Evolutionary conservation across 352 stramenopile genomes (phyloP).

Genomic region (Globisporangium barbulae): DNA sequence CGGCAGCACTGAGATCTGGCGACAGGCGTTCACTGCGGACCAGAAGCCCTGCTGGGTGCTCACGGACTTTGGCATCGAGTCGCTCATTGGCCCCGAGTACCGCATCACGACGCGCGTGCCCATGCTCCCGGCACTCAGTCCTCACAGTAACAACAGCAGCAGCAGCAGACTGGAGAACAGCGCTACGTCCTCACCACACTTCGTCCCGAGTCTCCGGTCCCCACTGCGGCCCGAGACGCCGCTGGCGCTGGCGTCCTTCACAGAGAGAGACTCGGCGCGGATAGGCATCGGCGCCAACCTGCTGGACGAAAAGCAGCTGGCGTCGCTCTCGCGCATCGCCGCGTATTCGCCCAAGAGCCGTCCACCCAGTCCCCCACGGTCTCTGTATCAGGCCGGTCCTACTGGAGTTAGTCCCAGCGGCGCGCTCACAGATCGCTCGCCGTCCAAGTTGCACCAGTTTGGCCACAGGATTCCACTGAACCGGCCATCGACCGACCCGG

Average conservation of each 20-base stretch:
- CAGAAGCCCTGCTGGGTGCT: slow-evolving; percentile 71
- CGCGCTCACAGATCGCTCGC: slow-evolving; percentile 11
- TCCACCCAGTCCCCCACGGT: slow-evolving; percentile 25
- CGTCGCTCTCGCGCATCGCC: slow-evolving; percentile 36
- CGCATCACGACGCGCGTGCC: slow-evolving; percentile 44
- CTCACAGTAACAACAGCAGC: background rate
- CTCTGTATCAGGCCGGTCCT: slow-evolving; percentile 17
- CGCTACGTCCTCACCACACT: background rate
- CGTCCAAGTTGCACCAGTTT: slow-evolving; percentile 11
- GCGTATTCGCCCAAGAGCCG: slow-evolving; percentile 33
- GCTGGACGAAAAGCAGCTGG: slow-evolving; percentile 43
- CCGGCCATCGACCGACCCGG: slow-evolving; percentile 10
- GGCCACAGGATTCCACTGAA: background rate
- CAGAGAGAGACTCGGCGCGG: slow-evolving; percentile 33
- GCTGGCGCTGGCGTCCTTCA: slow-evolving; percentile 38
- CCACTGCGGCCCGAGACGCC: slow-evolving; percentile 36
- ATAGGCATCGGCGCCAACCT: slow-evolving; percentile 50
- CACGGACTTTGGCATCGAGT: slow-evolving; percentile 53
- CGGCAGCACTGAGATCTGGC: slow-evolving; percentile 31
- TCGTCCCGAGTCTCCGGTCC: slow-evolving; percentile 16
- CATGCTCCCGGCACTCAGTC: slow-evolving; percentile 27
- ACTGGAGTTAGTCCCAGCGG: background rate
- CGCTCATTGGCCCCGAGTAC: slow-evolving; percentile 64
- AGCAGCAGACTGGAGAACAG: background rate
- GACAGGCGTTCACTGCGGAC: slow-evolving; percentile 36